phyloP scores from a whole-genome alignment of 768 basidiomycete species.

The Russula vinacea region DNA sequence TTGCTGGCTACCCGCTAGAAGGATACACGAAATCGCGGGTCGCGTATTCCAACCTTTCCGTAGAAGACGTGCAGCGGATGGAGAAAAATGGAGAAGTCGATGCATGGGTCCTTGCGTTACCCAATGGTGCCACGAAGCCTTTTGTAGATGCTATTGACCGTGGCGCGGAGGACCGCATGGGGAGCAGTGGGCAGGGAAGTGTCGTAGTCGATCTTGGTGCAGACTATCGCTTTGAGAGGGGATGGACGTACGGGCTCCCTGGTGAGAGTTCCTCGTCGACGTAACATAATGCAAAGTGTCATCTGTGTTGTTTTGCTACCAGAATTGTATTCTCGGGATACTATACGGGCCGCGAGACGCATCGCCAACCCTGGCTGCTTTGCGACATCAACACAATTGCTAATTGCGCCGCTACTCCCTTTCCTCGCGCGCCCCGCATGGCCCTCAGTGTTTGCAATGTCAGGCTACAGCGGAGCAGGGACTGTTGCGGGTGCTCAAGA shows the following conservation, averaged over 20 bases:
- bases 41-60: slow-evolving; percentile 75
- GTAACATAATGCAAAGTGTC: slow-evolving; percentile 38
- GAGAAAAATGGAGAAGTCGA: slow-evolving; percentile 89
- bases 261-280: slow-evolving; percentile 67
- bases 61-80: slow-evolving; percentile 78
- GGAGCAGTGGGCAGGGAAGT: slow-evolving; percentile 46
- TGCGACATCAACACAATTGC: slow-evolving; percentile 87
- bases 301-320: slow-evolving; percentile 36
- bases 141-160: slow-evolving; percentile 93
- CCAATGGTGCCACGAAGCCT: slow-evolving; percentile 95
- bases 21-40: slow-evolving; percentile 77
- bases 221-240: slow-evolving; percentile 91
- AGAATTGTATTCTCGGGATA: slow-evolving; percentile 85
- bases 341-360: slow-evolving; percentile 67
- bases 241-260: slow-evolving; percentile 97
- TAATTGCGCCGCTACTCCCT: slow-evolving; percentile 83
- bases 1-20: slow-evolving; percentile 75
- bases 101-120: slow-evolving; percentile 98
- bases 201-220: slow-evolving; percentile 92
- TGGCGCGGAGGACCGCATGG: slow-evolving; percentile 55
- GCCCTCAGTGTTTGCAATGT: slow-evolving; percentile 89
- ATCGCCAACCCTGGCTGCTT: slow-evolving; percentile 99
- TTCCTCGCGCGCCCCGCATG: slow-evolving; percentile 56
- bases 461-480: slow-evolving; percentile 94
- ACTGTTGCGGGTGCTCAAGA: slow-evolving; percentile 68